Evolutionary conservation across 2,329 filamentous ascomycete species (phyloP).

Genomic region (Phialophora macrospora): DNA sequence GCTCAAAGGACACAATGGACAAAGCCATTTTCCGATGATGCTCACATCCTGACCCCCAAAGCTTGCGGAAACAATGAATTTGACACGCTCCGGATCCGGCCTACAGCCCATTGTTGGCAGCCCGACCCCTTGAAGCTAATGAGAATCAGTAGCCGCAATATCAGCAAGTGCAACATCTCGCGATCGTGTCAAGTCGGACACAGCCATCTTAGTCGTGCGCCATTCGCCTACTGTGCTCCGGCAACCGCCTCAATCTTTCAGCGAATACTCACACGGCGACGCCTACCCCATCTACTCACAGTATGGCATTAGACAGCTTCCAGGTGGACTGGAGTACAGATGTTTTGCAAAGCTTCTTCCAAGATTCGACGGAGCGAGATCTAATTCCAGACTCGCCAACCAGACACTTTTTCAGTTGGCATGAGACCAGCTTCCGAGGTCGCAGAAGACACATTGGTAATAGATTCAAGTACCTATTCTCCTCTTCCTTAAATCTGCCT

Average conservation of each 20-base stretch:
- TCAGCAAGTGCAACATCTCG: neutral
- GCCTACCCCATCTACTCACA: neutral
- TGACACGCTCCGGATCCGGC: slow-evolving; percentile 10
- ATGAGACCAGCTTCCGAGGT: slow-evolving; percentile 9
- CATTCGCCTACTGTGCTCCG: neutral
- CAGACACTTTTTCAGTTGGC: slow-evolving; percentile 25
- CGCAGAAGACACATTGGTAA: slow-evolving; percentile 10
- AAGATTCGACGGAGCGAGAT: neutral
- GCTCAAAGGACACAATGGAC: slow-evolving; percentile 3
- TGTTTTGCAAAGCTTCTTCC: slow-evolving; percentile 13
- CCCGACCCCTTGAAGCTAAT: neutral
- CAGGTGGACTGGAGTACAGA: slow-evolving; percentile 18
- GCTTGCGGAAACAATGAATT: slow-evolving; percentile 11
- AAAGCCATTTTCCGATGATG: neutral
- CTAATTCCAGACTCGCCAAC: slow-evolving; percentile 9
- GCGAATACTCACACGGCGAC: neutral
- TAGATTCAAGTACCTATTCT: slow-evolving; percentile 28
- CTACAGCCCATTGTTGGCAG: neutral
- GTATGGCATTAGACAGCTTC: slow-evolving; percentile 22
- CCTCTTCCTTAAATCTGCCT: slow-evolving; percentile 8
- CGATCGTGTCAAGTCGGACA: neutral
- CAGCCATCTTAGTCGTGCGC: neutral
- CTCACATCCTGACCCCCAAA: neutral
- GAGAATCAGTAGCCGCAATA: slow-evolving; percentile 6
- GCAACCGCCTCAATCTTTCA: neutral